phyloP scores from a whole-genome alignment of 2,329 filamentous ascomycete genomes.

The Sclerotinia nivalis region DNA sequence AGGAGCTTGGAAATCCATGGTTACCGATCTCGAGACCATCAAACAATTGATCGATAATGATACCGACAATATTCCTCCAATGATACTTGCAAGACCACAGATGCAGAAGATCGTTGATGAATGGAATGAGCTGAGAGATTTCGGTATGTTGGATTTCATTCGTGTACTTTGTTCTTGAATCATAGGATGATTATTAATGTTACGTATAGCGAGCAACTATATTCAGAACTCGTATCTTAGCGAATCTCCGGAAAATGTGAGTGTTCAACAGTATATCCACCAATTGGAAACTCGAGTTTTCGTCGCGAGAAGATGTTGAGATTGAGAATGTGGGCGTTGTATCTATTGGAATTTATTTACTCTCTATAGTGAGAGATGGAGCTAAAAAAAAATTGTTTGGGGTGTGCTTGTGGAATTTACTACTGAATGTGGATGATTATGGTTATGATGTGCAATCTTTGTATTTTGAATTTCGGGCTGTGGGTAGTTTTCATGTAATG shows the following conservation, averaged over 20 bases:
- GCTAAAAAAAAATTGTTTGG: neutral
- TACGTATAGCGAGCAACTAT: neutral
- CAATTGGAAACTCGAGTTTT: neutral
- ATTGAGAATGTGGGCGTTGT: neutral
- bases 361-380: neutral
- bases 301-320: neutral
- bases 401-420: too few relatives aligned
- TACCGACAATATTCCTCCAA: neutral
- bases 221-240: constrained; percentile 10
- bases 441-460: too few relatives aligned
- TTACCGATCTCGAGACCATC: neutral
- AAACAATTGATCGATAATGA: constrained; percentile 10
- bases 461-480: too few relatives aligned
- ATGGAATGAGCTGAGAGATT: constrained; percentile 7
- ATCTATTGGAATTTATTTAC: neutral
- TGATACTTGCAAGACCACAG: constrained; percentile 2
- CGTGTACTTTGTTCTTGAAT: too few relatives aligned
- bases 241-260: constrained; percentile 1
- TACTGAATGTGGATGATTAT: too few relatives aligned
- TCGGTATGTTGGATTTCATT: neutral
- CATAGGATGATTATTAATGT: neutral
- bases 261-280: constrained; percentile 9
- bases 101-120: constrained; percentile 10
- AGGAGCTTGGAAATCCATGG: constrained; percentile 10
- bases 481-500: too few relatives aligned